Base-by-base conservation (phyloP, 2,329 filamentous ascomycete genomes). In the Trichoderma aggressivum region DNA sequence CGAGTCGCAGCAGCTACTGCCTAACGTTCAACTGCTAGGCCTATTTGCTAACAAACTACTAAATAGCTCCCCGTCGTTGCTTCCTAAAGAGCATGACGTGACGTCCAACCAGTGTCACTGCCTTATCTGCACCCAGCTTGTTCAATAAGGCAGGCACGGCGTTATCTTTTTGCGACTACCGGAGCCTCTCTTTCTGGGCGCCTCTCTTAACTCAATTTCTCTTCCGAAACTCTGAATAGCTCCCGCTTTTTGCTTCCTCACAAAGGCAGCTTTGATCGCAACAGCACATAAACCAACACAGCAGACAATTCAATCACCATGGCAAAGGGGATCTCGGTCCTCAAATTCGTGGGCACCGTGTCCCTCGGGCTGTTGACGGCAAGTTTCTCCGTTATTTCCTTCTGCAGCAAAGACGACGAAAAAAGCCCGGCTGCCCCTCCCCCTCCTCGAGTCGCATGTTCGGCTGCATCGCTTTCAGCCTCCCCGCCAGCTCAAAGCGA, bases 311-410 rank as follows among this genome's bases (percentile, higher is more conserved):
- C 72, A 43, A 75, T 79, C 81, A 92, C 94, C 88, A 86, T 89
- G 76, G 89, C 87, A 76, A 89, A 86, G 77, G 89, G 90, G 78
- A 86, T 97, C 78, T 90, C 93, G 70, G 84, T 92, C 81, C 89
- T 92, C 84, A 98, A 98, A 84, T 97, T 98, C 81, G 92, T 98
- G 75, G 95, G 95, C 78, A 97, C 94, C 65, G 89, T 97, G 75
- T 95, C 92, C 77, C 87, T 98, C 71, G 95, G 95, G 74, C 87
- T 98, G 71, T 84, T 97, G 81, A 97, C 94, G 72, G 94, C 97
- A 88, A 78, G 91, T 85, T 85, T 28, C 32, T 6, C 30, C 47
- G 21, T n/a, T 6, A 18, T 8, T 8, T 43, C 1, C 36, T 50
- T 12, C 21, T 24, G 47, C 24, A 24, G 47, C 47, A 7, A 36